Base-by-base conservation (phyloP, 192 early-diverging fungal genomes). In the Pilaira anomala region DNA sequence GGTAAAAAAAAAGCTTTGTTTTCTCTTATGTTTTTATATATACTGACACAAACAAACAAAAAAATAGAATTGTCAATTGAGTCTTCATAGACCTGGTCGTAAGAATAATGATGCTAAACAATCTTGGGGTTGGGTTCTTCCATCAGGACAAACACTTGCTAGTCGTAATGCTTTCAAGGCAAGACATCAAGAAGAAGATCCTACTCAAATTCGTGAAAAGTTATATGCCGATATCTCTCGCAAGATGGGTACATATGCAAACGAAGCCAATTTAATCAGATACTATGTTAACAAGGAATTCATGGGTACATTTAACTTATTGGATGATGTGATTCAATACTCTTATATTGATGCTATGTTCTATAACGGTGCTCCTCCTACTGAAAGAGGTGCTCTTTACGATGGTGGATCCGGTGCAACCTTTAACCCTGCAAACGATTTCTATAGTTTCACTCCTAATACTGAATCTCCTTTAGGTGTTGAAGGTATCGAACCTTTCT, bases 81-180 rank as follows among this genome's bases (percentile, higher is more conserved):
- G 78, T 72, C 67, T 80, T 45, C 78, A 80, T 55, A 67, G 67
- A 14, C 61, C 75, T 22, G 78, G 78, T 48, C 74, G 74, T 54
- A 77, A 77, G 62, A 77, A 77, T 8, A 80, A 80, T 61, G 74
- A 80, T 39, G 72, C 78, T 57, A 80, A 80, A 61, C 78, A 80
- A 45, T 74, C 69, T 48, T 80, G 78, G 78, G 60, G 59, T 12
- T 80, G 72, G 73, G 28, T 30, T 28, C 67, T 77, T n/a, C 22
- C 62, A 21, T 28, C 16, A 1, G 66, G 64, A 2, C 45, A 77
- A 3, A 52, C 33, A 30, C 54, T 65, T 3, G 62, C 71, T 22
- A 67, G 63, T n/a, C 78, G 78, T 12, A 70, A 40, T 49, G 77
- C 59, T 19, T 75, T 80, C 67, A 80, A 80, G 70, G 48, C 75